phyloP scores from a whole-genome alignment of 371 early-diverging fungal species.

The Choanephora cucurbitarum region DNA sequence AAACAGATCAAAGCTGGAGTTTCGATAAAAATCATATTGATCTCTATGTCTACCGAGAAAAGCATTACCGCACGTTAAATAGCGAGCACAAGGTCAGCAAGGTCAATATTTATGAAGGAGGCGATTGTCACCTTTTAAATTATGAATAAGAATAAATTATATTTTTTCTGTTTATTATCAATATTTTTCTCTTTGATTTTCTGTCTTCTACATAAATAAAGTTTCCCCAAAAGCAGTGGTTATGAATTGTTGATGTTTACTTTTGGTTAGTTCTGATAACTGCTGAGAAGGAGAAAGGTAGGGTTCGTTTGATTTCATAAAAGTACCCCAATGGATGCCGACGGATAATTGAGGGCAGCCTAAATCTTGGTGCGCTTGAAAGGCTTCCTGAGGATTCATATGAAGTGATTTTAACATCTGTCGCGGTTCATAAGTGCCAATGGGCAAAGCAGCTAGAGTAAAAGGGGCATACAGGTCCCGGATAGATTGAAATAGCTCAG shows the following conservation, averaged over 20 bases:
- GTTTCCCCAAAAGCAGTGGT: conserved; percentile 35
- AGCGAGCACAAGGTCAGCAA: conserved; percentile 31
- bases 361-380: conserved; percentile 54
- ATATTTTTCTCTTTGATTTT: background rate
- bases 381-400: conserved; percentile 60
- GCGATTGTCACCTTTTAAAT: conserved; percentile 46
- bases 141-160: conserved; percentile 19
- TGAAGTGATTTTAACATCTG: conserved; percentile 52
- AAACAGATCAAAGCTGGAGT: conserved; percentile 51
- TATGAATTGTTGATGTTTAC: conserved; percentile 29
- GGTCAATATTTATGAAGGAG: conserved; percentile 51
- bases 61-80: conserved; percentile 40
- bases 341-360: conserved; percentile 42
- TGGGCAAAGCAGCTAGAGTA: conserved; percentile 58
- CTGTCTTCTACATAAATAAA: background rate
- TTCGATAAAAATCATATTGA: conserved; percentile 49
- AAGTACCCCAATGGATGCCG: conserved; percentile 65
- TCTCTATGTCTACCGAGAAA: conserved; percentile 40
- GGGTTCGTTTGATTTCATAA: conserved; percentile 27
- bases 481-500: conserved; percentile 58
- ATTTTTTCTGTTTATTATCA: too few relatives aligned
- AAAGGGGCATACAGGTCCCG: conserved; percentile 55
- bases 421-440: conserved; percentile 58
- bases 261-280: conserved; percentile 4
- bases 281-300: conserved; percentile 15